Evolutionary conservation across 768 basidiomycete genomes (phyloP), one percentile per base, ranked within the genome.

Genomic region (Termitomyces eurrhizus): DNA sequence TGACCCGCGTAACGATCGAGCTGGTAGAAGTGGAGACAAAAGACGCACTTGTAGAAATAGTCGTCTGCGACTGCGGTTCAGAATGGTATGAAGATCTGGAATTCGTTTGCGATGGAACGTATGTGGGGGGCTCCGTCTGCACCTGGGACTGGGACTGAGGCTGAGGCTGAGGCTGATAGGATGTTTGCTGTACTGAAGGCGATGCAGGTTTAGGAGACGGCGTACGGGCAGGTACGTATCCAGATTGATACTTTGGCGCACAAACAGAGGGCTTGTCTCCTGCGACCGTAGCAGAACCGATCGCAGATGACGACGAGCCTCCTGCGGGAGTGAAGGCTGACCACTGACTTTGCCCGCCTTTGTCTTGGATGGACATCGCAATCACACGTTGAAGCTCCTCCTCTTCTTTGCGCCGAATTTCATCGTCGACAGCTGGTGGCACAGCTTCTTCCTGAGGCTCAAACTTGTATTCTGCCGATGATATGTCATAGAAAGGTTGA

Each of bases 301-400:
- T 66, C 18, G 57, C 64, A 24, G 67, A 69, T 9, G 57, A 69
- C 57, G 71, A 71, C 58, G 64, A 74, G 55, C 61, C 67, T 32
- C 64, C 66, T 18, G 74, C 56, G 62, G 70, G 53, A 29, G 72
- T 73, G 65, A 83, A 83, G 8, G 75, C 70, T 0, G 77, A 63
- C 81, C 87, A 87, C 37, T 80, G 77, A 6, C 69, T 66, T 52
- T 92, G 81, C 0, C 94, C 95, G 12, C 95, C 95, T 64, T 88
- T 90, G 70, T 98, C 95, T 57, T 88, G 86, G 76, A 94, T 88
- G n/a, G 90, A 93, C 76, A 97, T 87, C 69, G 96, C 95, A 32
- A 98, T 79, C 0, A 89, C 96, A 5, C 94, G 86, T 68, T 94
- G 92, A 2, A 98, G 85, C 65, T 98, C 96, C 68, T 96, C 96